Evolutionary conservation across 1,139 yeast genomes (phyloP).

Genomic region (Saccharomyces hybrid): DNA sequence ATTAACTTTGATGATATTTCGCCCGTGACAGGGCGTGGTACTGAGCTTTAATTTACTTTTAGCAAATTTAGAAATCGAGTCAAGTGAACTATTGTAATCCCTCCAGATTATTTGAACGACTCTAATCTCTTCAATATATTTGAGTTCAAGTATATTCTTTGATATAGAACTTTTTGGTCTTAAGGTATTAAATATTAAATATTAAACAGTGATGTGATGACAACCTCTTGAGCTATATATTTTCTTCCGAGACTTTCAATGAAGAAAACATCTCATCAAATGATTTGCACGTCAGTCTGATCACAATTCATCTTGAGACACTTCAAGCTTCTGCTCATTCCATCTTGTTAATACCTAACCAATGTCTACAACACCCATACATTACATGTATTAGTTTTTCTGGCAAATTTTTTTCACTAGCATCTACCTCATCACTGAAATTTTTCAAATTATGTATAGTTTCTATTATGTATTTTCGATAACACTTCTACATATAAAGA

Average conservation of each 20-base stretch:
- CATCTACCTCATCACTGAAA: neutral
- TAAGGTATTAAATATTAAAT: no score
- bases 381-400: neutral
- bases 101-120: neutral
- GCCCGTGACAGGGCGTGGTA: conserved; percentile 99
- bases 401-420: neutral
- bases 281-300: conserved; percentile 82
- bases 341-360: no score
- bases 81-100: conserved; percentile 11
- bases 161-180: neutral
- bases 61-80: conserved; percentile 11
- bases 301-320: conserved; percentile 6
- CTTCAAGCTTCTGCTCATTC: no score
- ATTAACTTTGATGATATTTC: conserved; percentile 77
- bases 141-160: conserved; percentile 24
- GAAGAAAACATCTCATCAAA: conserved; percentile 30
- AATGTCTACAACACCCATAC: conserved; percentile 11
- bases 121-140: conserved; percentile 15
- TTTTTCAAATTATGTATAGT: neutral
- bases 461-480: neutral
- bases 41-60: conserved; percentile 37
- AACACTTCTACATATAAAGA: neutral
- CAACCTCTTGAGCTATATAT: conserved; percentile 22
- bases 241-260: conserved; percentile 21
- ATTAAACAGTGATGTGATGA: conserved; percentile 14